A percentile compares a stretch with the other conserved stretches of the same genome.
These are phyloP conservation scores for Cladosporium phlei DNA, from an alignment of 2,329 filamentous ascomycete genomes.

Conservation along the genomic window DNA sequence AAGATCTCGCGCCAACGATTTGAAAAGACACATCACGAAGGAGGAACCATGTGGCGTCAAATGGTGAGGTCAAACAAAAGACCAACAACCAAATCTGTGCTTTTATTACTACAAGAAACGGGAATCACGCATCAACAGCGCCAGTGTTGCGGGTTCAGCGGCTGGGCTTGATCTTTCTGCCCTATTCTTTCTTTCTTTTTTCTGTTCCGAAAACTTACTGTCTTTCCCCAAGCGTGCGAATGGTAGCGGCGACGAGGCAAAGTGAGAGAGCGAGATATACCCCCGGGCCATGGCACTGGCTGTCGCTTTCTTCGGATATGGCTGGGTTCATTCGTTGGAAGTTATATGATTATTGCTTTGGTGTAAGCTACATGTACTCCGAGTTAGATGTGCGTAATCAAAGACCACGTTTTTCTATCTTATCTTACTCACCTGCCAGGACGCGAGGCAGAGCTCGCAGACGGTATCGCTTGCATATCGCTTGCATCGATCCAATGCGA, in stretches of 20 bases:
- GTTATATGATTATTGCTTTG: not conserved
- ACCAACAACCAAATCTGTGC: not conserved
- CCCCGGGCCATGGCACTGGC: slow-evolving; percentile 9
- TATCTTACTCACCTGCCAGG: too few relatives aligned
- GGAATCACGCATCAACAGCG: not conserved
- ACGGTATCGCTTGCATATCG: too few relatives aligned
- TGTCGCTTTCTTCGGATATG: slow-evolving; percentile 5
- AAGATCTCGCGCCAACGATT: too few relatives aligned
- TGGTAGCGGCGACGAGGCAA: too few relatives aligned
- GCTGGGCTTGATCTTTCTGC: not conserved
- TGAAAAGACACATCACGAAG: not conserved
- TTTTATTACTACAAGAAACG: not conserved
- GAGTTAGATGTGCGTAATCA: too few relatives aligned
- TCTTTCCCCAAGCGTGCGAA: not conserved
- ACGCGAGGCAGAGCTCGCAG: too few relatives aligned
- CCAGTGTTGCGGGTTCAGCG: slow-evolving; percentile 1
- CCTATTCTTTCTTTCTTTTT: not conserved
- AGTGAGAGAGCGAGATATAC: slow-evolving; percentile 10
- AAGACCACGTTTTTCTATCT: too few relatives aligned
- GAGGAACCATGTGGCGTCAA: not conserved
- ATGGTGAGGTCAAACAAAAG: too few relatives aligned
- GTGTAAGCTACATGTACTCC: too few relatives aligned
- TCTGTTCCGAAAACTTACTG: too few relatives aligned
- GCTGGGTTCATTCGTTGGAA: not conserved
- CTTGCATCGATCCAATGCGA: too few relatives aligned